A percentile compares a stretch with the other conserved stretches of the same genome.
phyloP scores from a whole-genome alignment of 2,329 filamentous ascomycete species.

The Albifimbria verrucaria region DNA sequence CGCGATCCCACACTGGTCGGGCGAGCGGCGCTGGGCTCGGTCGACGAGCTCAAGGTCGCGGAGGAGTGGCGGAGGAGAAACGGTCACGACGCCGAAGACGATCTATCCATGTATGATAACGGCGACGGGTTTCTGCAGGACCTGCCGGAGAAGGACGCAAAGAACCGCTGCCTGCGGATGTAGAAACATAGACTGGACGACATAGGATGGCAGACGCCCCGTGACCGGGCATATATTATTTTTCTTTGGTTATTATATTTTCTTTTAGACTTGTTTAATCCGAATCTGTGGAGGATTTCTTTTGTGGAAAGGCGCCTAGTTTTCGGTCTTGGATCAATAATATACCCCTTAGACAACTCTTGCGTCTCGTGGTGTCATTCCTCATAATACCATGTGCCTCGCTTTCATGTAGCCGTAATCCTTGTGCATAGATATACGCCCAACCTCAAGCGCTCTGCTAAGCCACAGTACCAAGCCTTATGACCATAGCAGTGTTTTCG shows the following conservation, averaged over 20 bases:
- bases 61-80: conserved; percentile 18
- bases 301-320: conserved; percentile 7
- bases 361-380: too few relatives aligned
- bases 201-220: background rate
- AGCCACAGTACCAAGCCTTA: background rate
- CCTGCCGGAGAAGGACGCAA: conserved; percentile 34
- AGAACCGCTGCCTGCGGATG: conserved; percentile 3
- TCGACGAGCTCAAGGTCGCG: conserved; percentile 21
- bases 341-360: background rate
- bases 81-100: conserved; percentile 18
- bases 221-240: background rate
- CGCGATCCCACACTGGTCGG: conserved; percentile 11
- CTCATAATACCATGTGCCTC: too few relatives aligned
- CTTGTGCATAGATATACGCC: too few relatives aligned
- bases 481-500: background rate
- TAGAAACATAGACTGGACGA: background rate
- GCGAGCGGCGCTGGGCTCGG: conserved; percentile 16
- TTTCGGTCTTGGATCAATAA: conserved; percentile 4
- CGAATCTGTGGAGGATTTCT: background rate
- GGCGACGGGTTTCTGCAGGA: conserved; percentile 41
- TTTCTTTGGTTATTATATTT: conserved; percentile 1
- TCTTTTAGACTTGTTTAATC: conserved; percentile 3
- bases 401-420: too few relatives aligned
- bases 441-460: too few relatives aligned
- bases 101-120: conserved; percentile 27